Conservation (phyloP, 2,329 filamentous ascomycete species). For the Fusarium sp. region DNA sequence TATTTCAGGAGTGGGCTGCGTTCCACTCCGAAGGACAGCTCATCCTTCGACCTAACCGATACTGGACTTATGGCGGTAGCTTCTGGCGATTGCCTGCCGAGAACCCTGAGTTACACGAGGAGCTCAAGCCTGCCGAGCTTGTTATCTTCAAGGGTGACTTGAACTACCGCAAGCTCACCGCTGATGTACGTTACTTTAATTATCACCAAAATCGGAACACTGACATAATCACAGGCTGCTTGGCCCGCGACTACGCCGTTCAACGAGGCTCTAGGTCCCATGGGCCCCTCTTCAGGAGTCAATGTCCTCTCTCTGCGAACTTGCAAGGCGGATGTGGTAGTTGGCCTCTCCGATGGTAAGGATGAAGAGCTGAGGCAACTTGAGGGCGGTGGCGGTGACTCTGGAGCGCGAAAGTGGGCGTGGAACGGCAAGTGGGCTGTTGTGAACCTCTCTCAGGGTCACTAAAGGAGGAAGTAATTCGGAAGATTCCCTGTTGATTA, state of each 20-base stretch:
- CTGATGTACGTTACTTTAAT: constrained; percentile 77
- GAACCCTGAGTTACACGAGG: constrained; percentile 76
- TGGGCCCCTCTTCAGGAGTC: constrained; percentile 84
- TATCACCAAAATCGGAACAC: background rate
- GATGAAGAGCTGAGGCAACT: constrained; percentile 82
- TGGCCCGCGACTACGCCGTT: constrained; percentile 95
- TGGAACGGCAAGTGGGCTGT: constrained; percentile 98
- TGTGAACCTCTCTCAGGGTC: constrained; percentile 65
- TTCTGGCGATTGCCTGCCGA: constrained; percentile 87
- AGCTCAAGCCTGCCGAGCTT: constrained; percentile 85
- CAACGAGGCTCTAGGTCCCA: constrained; percentile 82
- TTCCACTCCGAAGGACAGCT: constrained; percentile 88
- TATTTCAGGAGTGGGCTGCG: constrained; percentile 84
- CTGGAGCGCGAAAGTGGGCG: constrained; percentile 84
- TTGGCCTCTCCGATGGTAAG: constrained; percentile 83
- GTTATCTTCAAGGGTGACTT: constrained; percentile 98
- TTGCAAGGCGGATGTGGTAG: constrained; percentile 96
- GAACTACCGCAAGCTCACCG: constrained; percentile 94
- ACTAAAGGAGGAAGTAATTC: constrained; percentile 31
- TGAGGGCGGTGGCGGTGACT: constrained; percentile 78
- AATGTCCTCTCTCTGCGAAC: constrained; percentile 90
- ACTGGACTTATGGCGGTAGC: constrained; percentile 90
- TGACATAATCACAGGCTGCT: constrained; percentile 48
- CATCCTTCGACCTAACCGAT: constrained; percentile 83
- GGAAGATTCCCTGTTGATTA: constrained; percentile 16